Base-by-base conservation (phyloP, 306 rosid species). In the Prunus padus region DNA sequence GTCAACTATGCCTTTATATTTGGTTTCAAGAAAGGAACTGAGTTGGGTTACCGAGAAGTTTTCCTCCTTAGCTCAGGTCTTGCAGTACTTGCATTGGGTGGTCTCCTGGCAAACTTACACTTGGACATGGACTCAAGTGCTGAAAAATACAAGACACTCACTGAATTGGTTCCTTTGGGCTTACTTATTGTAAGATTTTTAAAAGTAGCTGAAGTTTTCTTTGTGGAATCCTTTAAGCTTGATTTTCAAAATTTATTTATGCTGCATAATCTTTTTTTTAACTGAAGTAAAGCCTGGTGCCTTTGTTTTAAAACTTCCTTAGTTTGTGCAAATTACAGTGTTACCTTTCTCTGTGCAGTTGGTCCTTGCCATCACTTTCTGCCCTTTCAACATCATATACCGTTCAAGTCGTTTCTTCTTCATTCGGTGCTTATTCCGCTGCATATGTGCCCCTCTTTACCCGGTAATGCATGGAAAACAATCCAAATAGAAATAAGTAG, bases 1-100 rank as follows among this genome's bases (percentile, higher is more conserved):
- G 71, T 93, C 82, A 93, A 93, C 77, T 84, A 90, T 80, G 89
- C 88, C 25, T 93, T 87, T 89, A 78, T 93, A 76, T 93, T 93
- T 65, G 91, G 94, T 75, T 83, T 87, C 80, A 87, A 77, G 81
- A 81, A 86, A 73, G 96, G 96, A 84, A 84, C 92, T 56, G 91
- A 86, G 79, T 82, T 90, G 78, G 83, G 89, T 28, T 76, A 86
- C 46, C 57, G 72, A 69, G 90, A 89, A 42, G 77, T 87, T 65
- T 86, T 87, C 75, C 91, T 92, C 63, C 88, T 92, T 33, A 67
- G 89, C 78, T 59, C 92, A 67, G 94, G 92, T 69, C 90, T 88
- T 71, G 89, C 90, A 22, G 92, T 86, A 55, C 85, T 90, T 67
- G 92, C 85, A 73, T 80, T 81, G 65, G 81, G 86, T 13, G 85